Evolutionary conservation across 768 basidiomycete genomes (phyloP).

Genomic region (Tricholoma bakamatsutake): DNA sequence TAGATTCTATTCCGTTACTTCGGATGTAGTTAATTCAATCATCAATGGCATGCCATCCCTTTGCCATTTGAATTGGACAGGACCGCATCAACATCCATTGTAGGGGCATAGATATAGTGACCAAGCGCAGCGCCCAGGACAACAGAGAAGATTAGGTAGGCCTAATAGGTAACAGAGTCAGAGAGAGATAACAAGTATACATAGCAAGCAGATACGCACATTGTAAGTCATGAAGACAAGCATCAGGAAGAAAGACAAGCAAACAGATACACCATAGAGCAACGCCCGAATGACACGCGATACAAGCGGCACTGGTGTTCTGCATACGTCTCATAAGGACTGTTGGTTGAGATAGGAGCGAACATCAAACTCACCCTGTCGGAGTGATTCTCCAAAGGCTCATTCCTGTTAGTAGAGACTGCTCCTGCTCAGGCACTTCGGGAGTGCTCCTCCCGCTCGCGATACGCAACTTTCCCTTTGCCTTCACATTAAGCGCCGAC

Average conservation of each 20-base stretch:
- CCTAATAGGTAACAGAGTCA: slow-evolving; percentile 36
- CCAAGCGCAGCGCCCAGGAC: slow-evolving; percentile 80
- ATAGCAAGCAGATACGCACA: slow-evolving; percentile 41
- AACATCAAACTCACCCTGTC: slow-evolving; percentile 36
- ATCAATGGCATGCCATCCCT: slow-evolving; percentile 77
- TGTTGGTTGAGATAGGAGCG: background rate
- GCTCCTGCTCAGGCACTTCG: slow-evolving; percentile 32
- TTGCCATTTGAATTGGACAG: slow-evolving; percentile 45
- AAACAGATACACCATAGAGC: slow-evolving; percentile 71
- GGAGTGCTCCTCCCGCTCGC: slow-evolving; percentile 21
- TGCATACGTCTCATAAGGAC: slow-evolving; percentile 15
- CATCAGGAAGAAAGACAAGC: slow-evolving; percentile 89
- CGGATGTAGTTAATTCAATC: background rate
- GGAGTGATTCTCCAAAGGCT: slow-evolving; percentile 28
- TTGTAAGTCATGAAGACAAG: slow-evolving; percentile 97
- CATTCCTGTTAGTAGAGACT: slow-evolving; percentile 44
- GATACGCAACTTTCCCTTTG: slow-evolving; percentile 39
- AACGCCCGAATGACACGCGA: slow-evolving; percentile 54
- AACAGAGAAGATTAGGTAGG: slow-evolving; percentile 79
- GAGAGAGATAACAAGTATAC: background rate
- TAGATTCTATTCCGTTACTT: background rate
- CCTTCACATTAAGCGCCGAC: slow-evolving; percentile 33
- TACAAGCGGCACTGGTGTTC: slow-evolving; percentile 43
- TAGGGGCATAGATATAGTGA: slow-evolving; percentile 69
- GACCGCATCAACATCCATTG: slow-evolving; percentile 57